These are phyloP conservation scores for Pisolithus microcarpus DNA, from an alignment of 768 basidiomycete species.

Conservation along the genomic window DNA sequence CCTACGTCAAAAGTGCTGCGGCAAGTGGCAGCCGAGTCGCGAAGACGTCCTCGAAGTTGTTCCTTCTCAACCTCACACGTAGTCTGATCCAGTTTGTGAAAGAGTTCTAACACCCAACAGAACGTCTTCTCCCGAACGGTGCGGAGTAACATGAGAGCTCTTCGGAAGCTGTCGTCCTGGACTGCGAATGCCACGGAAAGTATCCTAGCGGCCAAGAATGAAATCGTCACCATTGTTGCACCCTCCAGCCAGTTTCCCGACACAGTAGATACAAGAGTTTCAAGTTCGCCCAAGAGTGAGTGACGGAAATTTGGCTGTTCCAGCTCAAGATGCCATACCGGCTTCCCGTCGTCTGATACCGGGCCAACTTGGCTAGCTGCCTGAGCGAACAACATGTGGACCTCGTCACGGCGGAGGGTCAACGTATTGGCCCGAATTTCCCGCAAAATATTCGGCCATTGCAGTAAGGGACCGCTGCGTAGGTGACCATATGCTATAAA, in stretches of 20 bases:
- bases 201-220: constrained; percentile 27
- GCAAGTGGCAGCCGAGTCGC: constrained; percentile 17
- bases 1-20: constrained; percentile 26
- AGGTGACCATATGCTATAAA: constrained; percentile 34
- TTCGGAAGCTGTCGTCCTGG: constrained; percentile 10
- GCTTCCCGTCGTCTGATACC: constrained; percentile 6
- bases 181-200: constrained; percentile 14
- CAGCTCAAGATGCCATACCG: constrained; percentile 35
- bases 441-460: constrained; percentile 42
- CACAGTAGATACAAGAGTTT: constrained; percentile 24
- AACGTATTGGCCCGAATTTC: constrained; percentile 31
- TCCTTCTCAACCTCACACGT: neutral
- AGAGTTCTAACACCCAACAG: constrained; percentile 32
- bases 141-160: constrained; percentile 20
- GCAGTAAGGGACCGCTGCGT: constrained; percentile 35
- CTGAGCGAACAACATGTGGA: constrained; percentile 35
- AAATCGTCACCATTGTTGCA: constrained; percentile 22
- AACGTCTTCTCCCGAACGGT: constrained; percentile 25
- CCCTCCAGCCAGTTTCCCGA: constrained; percentile 33
- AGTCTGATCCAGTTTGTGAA: constrained; percentile 10
- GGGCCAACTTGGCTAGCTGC: constrained; percentile 35
- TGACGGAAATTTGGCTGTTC: constrained; percentile 23
- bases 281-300: constrained; percentile 27
- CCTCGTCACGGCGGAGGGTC: constrained; percentile 29
- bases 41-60: constrained; percentile 6